Conservation (phyloP, 345 rosid genomes). For the Euphorbia peplus region DNA sequence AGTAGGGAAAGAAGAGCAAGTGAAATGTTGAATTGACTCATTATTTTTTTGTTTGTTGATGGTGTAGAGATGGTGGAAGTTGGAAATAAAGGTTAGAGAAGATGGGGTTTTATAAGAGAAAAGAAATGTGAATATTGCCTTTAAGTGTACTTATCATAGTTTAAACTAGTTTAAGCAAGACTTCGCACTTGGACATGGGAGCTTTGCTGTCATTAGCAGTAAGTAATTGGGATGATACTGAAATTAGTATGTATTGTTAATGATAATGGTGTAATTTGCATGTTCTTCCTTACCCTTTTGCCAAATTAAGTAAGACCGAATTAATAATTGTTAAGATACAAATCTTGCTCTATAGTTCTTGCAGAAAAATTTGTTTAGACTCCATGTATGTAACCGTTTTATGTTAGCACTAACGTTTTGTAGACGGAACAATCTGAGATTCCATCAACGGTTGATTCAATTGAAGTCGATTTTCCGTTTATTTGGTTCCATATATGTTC, state of each 20-base stretch:
- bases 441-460: too few relatives aligned
- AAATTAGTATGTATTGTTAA: not conserved
- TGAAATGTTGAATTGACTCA: not conserved
- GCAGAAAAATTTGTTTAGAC: too few relatives aligned
- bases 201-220: constrained; percentile 1
- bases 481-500: too few relatives aligned
- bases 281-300: not conserved
- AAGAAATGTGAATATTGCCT: not conserved
- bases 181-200: constrained; percentile 13
- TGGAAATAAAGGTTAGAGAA: not conserved
- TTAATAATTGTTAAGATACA: not conserved
- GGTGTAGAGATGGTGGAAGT: not conserved
- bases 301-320: not conserved
- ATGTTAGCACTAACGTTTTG: too few relatives aligned
- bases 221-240: not conserved
- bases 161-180: not conserved
- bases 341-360: too few relatives aligned
- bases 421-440: too few relatives aligned
- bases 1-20: not conserved
- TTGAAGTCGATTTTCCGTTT: too few relatives aligned
- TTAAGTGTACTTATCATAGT: not conserved
- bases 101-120: not conserved
- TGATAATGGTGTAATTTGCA: not conserved
- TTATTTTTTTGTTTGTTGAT: constrained; percentile 3
- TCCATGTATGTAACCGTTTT: too few relatives aligned